Evolutionary conservation across 1,284 basidiomycete species (phyloP).

Genomic region (Heterobasidion occidentale): DNA sequence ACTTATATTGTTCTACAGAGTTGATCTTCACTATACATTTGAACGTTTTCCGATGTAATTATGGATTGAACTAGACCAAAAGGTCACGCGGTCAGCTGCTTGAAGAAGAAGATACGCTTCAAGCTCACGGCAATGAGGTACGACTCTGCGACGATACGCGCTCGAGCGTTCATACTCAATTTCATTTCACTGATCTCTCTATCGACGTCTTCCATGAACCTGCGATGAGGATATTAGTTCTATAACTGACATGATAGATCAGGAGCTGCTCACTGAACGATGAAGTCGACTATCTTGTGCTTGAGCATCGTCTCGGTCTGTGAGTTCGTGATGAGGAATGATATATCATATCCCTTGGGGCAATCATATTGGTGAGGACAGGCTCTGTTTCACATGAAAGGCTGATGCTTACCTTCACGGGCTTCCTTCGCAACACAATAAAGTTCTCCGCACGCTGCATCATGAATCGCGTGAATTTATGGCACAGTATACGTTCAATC

Average conservation of each 20-base stretch:
- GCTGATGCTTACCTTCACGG: conserved; percentile 58
- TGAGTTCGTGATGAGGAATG: conserved; percentile 96
- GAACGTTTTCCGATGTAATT: not conserved
- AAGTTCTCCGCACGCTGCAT: conserved; percentile 98
- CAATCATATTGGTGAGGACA: not conserved
- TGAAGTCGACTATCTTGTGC: conserved; percentile 99
- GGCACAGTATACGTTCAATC: conserved; percentile 94
- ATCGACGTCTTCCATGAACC: conserved; percentile 98
- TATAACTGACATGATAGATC: not conserved
- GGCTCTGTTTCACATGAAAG: conserved; percentile 1
- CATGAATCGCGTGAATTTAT: conserved; percentile 99
- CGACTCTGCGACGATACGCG: conserved; percentile 94
- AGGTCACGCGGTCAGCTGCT: conserved; percentile 11
- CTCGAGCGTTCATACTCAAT: conserved; percentile 88
- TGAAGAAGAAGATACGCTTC: not conserved
- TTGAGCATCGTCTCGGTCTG: conserved; percentile 98
- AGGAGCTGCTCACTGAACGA: conserved; percentile 72
- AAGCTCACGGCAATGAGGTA: conserved; percentile 69
- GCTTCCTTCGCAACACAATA: conserved; percentile 91
- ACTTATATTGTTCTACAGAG: not conserved
- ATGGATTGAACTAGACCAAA: not conserved
- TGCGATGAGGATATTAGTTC: conserved; percentile 19
- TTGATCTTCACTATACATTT: not conserved
- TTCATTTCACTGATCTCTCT: conserved; percentile 91
- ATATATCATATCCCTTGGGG: conserved; percentile 90